phyloP scores from a whole-genome alignment of 768 basidiomycete genomes.

The Crucibulum laeve region DNA sequence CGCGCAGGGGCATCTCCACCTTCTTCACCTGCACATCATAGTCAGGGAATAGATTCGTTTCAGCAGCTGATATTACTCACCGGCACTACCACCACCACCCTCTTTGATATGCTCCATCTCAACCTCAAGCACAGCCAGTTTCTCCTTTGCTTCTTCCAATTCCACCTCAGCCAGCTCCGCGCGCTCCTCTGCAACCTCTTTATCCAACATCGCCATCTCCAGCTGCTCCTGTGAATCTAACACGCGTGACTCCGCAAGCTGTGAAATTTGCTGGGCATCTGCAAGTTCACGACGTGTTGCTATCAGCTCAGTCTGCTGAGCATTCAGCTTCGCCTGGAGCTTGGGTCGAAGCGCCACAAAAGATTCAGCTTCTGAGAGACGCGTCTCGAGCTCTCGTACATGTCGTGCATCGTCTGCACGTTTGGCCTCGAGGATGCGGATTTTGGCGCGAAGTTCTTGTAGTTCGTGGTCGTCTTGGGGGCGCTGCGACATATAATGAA shows the following conservation, averaged over 20 bases:
- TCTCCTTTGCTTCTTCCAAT: constrained; percentile 76
- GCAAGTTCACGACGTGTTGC: constrained; percentile 71
- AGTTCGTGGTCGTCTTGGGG: constrained; percentile 53
- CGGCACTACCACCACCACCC: constrained; percentile 26
- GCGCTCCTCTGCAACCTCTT: constrained; percentile 93
- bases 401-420: constrained; percentile 83
- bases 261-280: constrained; percentile 71
- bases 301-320: constrained; percentile 76
- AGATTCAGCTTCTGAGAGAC: constrained; percentile 79
- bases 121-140: constrained; percentile 72
- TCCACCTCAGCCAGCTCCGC: constrained; percentile 78
- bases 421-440: constrained; percentile 82
- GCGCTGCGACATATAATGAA: background rate
- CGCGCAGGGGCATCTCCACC: constrained; percentile 35
- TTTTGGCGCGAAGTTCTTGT: constrained; percentile 79
- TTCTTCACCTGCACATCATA: constrained; percentile 9
- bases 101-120: constrained; percentile 79
- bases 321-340: constrained; percentile 81
- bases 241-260: constrained; percentile 64
- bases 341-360: constrained; percentile 86
- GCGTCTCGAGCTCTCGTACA: constrained; percentile 78
- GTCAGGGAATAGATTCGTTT: background rate
- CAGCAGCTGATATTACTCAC: too few species aligned
- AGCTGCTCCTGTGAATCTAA: constrained; percentile 84
- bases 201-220: constrained; percentile 93